phyloP scores from a whole-genome alignment of 495 filamentous ascomycete species.

The Xylaria longipes region DNA sequence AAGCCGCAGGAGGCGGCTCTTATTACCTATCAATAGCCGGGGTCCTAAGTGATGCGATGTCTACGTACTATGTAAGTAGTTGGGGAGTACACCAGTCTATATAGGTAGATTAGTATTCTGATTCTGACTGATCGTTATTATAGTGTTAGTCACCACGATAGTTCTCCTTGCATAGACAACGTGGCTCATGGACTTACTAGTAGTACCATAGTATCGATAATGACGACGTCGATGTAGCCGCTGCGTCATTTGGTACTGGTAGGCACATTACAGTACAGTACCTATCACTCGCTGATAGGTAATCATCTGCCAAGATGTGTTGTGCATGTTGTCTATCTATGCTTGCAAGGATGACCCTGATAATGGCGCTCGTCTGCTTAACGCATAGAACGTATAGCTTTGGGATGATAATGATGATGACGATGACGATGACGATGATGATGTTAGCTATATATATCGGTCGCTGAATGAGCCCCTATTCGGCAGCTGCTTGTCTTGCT shows the following conservation, averaged over 20 bases:
- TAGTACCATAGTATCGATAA: not conserved
- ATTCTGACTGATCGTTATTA: not conserved
- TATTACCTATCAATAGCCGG: conserved; percentile 11
- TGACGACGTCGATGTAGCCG: not conserved
- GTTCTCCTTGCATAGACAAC: not conserved
- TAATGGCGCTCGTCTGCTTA: not conserved
- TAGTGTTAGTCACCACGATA: not conserved
- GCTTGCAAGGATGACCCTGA: not conserved
- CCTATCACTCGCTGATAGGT: not conserved
- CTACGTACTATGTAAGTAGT: too few relatives aligned
- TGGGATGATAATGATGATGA: not conserved
- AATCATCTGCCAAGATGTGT: conserved; percentile 3
- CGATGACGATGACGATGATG: not conserved
- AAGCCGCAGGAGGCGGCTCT: conserved; percentile 10
- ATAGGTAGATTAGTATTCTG: not conserved
- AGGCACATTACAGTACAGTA: not conserved
- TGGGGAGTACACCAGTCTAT: too few relatives aligned
- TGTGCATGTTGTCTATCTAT: conserved; percentile 5
- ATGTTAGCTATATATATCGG: not conserved
- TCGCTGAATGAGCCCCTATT: not conserved
- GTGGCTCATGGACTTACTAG: not conserved
- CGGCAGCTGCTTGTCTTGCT: not conserved
- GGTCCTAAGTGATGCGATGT: not conserved
- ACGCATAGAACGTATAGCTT: not conserved
- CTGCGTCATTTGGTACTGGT: not conserved